Evolutionary conservation across 176 grass and related monocot genomes (phyloP), one percentile per base, ranked within the genome.

Genomic region (Thinopyrum elongatum): DNA sequence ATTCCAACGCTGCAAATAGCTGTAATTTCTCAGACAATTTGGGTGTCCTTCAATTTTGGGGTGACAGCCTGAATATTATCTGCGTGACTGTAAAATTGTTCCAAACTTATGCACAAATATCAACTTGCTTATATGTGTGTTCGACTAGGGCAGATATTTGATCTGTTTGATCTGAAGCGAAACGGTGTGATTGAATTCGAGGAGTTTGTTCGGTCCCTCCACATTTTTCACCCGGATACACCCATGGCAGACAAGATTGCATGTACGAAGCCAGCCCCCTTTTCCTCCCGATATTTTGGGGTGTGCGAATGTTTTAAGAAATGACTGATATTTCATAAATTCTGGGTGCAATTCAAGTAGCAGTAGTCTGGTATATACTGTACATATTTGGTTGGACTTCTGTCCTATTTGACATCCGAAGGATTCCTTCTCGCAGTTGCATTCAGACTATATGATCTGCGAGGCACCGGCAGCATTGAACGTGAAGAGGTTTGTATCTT

Each of bases 371-470:
- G 8, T 70, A 21, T 77, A 5, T 42, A n/a, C n/a, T n/a, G n/a
- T n/a, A n/a, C n/a, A 33, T 69, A 5, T 28, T 61, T 51, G 46
- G 26, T 5, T 29, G 26, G 5, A 65, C 6, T 55, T 65, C 0
- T 65, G 6, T 53, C 0, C 53, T 16, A 79, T 64, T 31, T 87
- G 31, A 79, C 31, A 74, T 81, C 4, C 78, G 28, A 85, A 16
- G 27, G 30, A 84, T 78, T 73, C 42, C 58, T 83, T 69, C 78
- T 82, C 75, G 70, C 91, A 98, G 95, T 93, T 90, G 93, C 95
- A 53, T 98, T 95, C 86, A 91, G 67, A 80, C 72, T 95, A n/a
- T 98, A 98, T 83, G 95, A 98, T 80, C 85, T 98, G 72, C 91
- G 93, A 69, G 44, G 89, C 59, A 92, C 89, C 7, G 93, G 93